Percentiles rank a stretch among this genome's conserved stretches.
Evolutionary conservation across 371 early-diverging fungal genomes (phyloP).

Genomic region (Zopfochytrium polystomum): DNA sequence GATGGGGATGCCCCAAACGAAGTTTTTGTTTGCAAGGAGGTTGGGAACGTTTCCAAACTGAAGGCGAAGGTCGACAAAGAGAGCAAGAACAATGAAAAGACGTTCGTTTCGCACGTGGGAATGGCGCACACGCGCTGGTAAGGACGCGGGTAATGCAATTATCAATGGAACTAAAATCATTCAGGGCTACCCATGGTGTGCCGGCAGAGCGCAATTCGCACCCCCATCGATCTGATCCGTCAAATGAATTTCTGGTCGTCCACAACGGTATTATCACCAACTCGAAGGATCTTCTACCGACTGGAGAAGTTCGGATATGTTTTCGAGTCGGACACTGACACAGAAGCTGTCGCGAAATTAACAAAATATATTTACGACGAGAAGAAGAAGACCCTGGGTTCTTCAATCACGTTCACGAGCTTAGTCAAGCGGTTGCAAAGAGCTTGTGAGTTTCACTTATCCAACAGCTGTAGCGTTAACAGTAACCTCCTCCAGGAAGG

Average conservation of each 20-base stretch:
- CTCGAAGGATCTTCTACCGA: slow-evolving; percentile 56
- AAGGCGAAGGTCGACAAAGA: slow-evolving; percentile 41
- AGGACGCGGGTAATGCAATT: neutral
- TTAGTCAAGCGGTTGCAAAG: slow-evolving; percentile 53
- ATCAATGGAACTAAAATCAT: neutral
- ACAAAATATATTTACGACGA: slow-evolving; percentile 62
- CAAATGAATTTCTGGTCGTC: slow-evolving; percentile 64
- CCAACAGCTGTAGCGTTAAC: slow-evolving; percentile 1
- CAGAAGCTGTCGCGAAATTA: slow-evolving; percentile 66
- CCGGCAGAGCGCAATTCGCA: slow-evolving; percentile 66
- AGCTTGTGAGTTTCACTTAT: slow-evolving; percentile 37
- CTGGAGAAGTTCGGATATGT: slow-evolving; percentile 56
- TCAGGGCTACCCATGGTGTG: slow-evolving; percentile 67
- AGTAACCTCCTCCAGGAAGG: slow-evolving; percentile 51
- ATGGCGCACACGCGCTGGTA: slow-evolving; percentile 75
- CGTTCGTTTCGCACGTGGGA: slow-evolving; percentile 47
- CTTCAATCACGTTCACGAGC: slow-evolving; percentile 38
- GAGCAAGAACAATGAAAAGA: slow-evolving; percentile 35
- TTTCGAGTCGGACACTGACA: slow-evolving; percentile 71
- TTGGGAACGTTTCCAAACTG: slow-evolving; percentile 63
- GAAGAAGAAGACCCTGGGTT: slow-evolving; percentile 44
- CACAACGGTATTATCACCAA: slow-evolving; percentile 80
- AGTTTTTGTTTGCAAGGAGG: slow-evolving; percentile 52
- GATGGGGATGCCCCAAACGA: slow-evolving; percentile 46
- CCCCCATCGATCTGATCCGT: slow-evolving; percentile 63